phyloP scores from a whole-genome alignment of 2,329 filamentous ascomycete species.

The Botryotinia convoluta region DNA sequence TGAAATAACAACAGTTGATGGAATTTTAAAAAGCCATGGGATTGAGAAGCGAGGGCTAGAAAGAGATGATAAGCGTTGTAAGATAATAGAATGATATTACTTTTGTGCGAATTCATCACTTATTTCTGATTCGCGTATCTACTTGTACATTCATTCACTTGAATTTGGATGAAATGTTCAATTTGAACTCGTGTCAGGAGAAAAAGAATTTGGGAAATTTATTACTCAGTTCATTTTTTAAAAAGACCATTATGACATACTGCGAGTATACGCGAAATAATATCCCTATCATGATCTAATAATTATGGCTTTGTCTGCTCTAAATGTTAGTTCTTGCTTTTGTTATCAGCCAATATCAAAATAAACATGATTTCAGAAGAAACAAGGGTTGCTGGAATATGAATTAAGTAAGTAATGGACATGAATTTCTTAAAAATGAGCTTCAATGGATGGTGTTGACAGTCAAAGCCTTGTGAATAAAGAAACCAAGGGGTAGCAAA shows the following conservation, averaged over 20 bases:
- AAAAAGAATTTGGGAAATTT: accelerated
- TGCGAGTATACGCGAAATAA: neutral
- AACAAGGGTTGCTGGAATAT: neutral
- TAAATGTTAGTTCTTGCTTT: neutral
- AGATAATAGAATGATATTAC: accelerated
- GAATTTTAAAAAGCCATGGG: neutral
- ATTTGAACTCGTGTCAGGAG: neutral
- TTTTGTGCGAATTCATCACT: neutral
- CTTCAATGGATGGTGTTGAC: neutral
- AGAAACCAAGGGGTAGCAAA: neutral
- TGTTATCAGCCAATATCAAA: neutral
- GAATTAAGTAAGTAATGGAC: too few species aligned
- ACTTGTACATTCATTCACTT: neutral
- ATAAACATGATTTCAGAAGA: neutral
- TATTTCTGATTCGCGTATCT: neutral
- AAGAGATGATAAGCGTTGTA: neutral
- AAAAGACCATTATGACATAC: neutral
- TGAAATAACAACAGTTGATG: neutral
- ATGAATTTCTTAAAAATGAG: too few species aligned
- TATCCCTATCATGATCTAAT: neutral
- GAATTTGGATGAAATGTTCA: too few species aligned
- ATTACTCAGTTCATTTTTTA: neutral
- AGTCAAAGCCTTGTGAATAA: neutral
- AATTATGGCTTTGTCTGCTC: neutral
- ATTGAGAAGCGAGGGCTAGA: neutral